Conservation (phyloP, 2,329 filamentous ascomycete genomes). For the Colletotrichum paranaense region DNA sequence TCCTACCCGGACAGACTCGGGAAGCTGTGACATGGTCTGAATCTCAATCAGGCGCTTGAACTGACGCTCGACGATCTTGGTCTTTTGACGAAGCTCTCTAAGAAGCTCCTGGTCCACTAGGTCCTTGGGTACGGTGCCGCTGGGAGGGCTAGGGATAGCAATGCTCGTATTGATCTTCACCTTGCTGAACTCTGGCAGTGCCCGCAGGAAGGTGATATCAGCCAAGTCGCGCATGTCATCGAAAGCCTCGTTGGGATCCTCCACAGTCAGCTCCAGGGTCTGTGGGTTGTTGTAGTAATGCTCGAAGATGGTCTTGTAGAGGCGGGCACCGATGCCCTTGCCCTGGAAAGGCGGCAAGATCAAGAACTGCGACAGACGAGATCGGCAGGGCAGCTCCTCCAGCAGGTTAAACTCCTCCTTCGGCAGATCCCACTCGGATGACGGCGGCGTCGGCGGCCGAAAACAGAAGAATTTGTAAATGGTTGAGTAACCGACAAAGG, state of each 20-base stretch:
- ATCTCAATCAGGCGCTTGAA: conserved; percentile 82
- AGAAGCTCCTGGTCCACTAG: conserved; percentile 70
- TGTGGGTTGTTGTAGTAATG: conserved; percentile 74
- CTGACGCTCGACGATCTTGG: conserved; percentile 82
- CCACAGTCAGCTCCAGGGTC: conserved; percentile 87
- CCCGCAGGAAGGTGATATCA: conserved; percentile 75
- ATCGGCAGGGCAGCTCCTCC: conserved; percentile 76
- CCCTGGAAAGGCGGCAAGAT: conserved; percentile 89
- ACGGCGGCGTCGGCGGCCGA: conserved; percentile 57
- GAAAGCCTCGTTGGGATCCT: conserved; percentile 91
- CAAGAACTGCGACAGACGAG: conserved; percentile 92
- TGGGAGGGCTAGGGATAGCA: conserved; percentile 59
- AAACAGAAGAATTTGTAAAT: conserved; percentile 87
- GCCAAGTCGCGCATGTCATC: conserved; percentile 82
- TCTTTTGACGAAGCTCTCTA: conserved; percentile 66
- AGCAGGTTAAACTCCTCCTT: conserved; percentile 60
- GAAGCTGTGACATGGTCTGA: conserved; percentile 73
- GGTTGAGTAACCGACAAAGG: conserved; percentile 89
- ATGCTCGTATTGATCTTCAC: conserved; percentile 66
- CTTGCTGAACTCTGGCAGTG: conserved; percentile 65
- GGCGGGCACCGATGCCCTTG: conserved; percentile 79
- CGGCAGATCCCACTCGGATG: conserved; percentile 58
- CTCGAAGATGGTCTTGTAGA: conserved; percentile 85
- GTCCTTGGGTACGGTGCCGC: conserved; percentile 50
- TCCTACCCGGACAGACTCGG: conserved; percentile 65